A percentile compares a stretch with the other conserved stretches of the same genome.
Evolutionary conservation across 805 yeast genomes (phyloP).

Genomic region (Candida sphagnicola): DNA sequence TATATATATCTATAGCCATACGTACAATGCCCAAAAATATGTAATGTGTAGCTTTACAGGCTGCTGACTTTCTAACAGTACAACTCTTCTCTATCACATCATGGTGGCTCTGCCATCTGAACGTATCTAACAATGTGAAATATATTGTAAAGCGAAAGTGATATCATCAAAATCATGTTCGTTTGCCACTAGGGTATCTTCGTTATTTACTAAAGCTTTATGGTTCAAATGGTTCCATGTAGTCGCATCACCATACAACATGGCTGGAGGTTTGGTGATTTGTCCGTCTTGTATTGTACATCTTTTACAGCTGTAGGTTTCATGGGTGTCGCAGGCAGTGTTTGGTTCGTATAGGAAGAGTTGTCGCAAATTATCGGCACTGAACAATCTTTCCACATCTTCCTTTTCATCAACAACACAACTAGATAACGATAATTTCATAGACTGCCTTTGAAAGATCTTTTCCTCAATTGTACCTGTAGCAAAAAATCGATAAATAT

Average conservation of each 20-base stretch:
- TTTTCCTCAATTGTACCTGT: conserved; percentile 97
- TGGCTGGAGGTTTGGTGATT: conserved; percentile 63
- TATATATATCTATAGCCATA: too few relatives aligned
- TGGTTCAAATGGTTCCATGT: conserved; percentile 92
- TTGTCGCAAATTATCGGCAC: conserved; percentile 73
- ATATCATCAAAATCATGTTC: conserved; percentile 69
- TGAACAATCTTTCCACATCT: conserved; percentile 89
- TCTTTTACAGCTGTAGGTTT: conserved; percentile 82
- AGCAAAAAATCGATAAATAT: conserved; percentile 86
- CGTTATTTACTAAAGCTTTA: conserved; percentile 55
- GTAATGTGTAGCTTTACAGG: too few relatives aligned
- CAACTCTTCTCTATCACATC: too few relatives aligned
- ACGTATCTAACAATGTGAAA: conserved; percentile 57
- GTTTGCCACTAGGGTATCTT: conserved; percentile 73
- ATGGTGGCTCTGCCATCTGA: too few relatives aligned
- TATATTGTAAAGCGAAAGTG: conserved; percentile 87
- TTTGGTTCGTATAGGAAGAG: conserved; percentile 66
- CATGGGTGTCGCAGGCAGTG: conserved; percentile 87
- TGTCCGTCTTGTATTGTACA: conserved; percentile 54
- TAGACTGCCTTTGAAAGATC: conserved; percentile 91
- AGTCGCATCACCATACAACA: conserved; percentile 96
- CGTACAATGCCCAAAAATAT: too few relatives aligned
- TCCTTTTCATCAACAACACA: conserved; percentile 97
- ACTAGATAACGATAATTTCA: conserved; percentile 88
- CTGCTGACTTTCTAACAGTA: too few relatives aligned